These are phyloP conservation scores for Cytospora chrysosperma DNA, from an alignment of 2,329 filamentous ascomycete species.

Conservation along the genomic window DNA sequence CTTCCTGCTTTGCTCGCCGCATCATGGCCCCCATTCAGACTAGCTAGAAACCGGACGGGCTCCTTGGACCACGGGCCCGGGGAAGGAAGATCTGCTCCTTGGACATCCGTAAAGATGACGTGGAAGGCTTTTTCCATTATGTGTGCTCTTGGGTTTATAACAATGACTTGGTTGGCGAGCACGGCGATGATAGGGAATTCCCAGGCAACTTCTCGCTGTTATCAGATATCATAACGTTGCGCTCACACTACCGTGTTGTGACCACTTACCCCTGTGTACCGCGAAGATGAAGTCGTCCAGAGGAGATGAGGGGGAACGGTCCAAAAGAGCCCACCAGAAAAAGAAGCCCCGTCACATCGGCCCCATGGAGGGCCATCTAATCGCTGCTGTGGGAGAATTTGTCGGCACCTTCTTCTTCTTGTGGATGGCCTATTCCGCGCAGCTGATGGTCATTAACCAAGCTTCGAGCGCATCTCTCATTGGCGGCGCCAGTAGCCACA, in stretches of 20 bases:
- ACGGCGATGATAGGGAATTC: neutral
- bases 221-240: neutral
- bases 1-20: neutral
- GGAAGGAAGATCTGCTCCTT: neutral
- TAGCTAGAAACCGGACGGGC: neutral
- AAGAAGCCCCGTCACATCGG: constrained; percentile 9
- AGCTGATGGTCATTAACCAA: constrained; percentile 32
- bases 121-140: neutral
- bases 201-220: neutral
- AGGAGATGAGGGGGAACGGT: neutral
- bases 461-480: neutral
- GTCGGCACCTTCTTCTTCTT: constrained; percentile 45
- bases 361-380: constrained; percentile 1
- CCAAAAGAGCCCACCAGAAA: neutral
- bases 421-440: constrained; percentile 40
- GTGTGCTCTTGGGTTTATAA: neutral
- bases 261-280: neutral
- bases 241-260: neutral
- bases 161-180: neutral
- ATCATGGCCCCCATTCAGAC: neutral
- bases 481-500: constrained; percentile 15
- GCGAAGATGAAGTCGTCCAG: neutral
- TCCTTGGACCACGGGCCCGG: neutral
- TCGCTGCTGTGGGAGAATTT: constrained; percentile 37
- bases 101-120: neutral